These are phyloP conservation scores for Davidsoniella neocaledoniae DNA, from an alignment of 2,329 filamentous ascomycete species.

Conservation along the genomic window DNA sequence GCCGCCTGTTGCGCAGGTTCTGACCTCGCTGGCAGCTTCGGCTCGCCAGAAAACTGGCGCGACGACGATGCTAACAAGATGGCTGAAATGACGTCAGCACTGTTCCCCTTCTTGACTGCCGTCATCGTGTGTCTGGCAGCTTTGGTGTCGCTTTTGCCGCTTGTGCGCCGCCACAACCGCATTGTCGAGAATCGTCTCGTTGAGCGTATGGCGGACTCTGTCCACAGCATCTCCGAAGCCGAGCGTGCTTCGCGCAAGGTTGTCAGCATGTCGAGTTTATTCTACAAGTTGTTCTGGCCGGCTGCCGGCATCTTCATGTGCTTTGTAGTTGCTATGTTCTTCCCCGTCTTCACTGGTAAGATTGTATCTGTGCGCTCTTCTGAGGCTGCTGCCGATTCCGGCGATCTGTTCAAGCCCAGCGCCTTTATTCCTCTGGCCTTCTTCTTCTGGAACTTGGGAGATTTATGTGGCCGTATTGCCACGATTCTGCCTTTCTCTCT, in stretches of 20 bases:
- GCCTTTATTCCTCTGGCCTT: conserved; percentile 84
- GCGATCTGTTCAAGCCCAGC: conserved; percentile 45
- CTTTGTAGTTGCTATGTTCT: conserved; percentile 81
- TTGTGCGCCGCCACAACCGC: conserved; percentile 44
- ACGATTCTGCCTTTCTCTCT: conserved; percentile 43
- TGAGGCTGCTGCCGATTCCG: not conserved
- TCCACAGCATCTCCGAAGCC: conserved; percentile 34
- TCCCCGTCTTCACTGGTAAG: conserved; percentile 74
- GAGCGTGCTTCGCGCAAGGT: conserved; percentile 33
- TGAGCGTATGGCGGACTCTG: conserved; percentile 31
- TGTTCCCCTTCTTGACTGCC: conserved; percentile 82
- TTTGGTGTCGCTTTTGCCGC: conserved; percentile 56
- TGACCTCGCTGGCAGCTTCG: conserved; percentile 48
- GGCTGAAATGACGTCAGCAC: conserved; percentile 49
- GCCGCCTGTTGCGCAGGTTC: conserved; percentile 72
- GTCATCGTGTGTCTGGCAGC: conserved; percentile 56
- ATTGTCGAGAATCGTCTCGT: conserved; percentile 33
- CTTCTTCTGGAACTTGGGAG: conserved; percentile 84
- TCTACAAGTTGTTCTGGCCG: conserved; percentile 64
- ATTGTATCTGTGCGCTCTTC: conserved; percentile 27
- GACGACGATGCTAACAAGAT: conserved; percentile 19
- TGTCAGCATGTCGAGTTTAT: conserved; percentile 43
- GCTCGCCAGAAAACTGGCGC: conserved; percentile 18
- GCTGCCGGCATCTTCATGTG: conserved; percentile 62
- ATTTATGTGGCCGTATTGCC: conserved; percentile 58